Conservation (phyloP, 2,329 filamentous ascomycete genomes). For the Zopfia rhizophila region DNA sequence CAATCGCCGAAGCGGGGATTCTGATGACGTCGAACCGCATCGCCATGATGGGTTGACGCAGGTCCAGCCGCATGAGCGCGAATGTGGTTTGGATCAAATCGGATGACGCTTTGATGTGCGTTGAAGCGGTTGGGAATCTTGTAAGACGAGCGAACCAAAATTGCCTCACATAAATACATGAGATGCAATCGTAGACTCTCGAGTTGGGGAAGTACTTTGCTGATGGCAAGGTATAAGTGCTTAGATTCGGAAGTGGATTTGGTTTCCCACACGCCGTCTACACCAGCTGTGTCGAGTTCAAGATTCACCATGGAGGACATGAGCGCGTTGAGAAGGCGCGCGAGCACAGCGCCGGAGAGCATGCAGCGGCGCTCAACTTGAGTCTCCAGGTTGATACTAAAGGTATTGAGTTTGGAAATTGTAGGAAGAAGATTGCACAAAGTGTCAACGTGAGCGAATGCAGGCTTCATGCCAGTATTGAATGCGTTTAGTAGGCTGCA, state of each 20-base stretch:
- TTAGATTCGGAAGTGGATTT: background rate
- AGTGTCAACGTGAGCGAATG: constrained; percentile 8
- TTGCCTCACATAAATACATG: constrained; percentile 8
- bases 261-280: constrained; percentile 4
- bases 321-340: constrained; percentile 4
- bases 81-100: too few relatives aligned
- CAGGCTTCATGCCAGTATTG: constrained; percentile 8
- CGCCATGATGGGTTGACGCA: too few relatives aligned
- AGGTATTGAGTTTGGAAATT: constrained; percentile 2
- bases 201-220: constrained; percentile 9
- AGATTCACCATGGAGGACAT: constrained; percentile 5
- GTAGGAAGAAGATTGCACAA: constrained; percentile 6
- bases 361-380: constrained; percentile 8
- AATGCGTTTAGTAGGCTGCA: constrained; percentile 7
- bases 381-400: constrained; percentile 1
- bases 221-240: constrained; percentile 13
- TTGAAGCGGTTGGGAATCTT: background rate
- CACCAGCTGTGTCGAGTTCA: constrained; percentile 13
- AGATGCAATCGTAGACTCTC: constrained; percentile 11
- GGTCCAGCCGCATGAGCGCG: too few relatives aligned
- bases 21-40: constrained; percentile 7
- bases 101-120: constrained; percentile 8
- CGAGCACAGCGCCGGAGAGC: constrained; percentile 1
- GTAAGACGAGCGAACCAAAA: constrained; percentile 5
- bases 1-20: too few relatives aligned